Evolutionary conservation across 2,329 filamentous ascomycete genomes (phyloP), one percentile per base, ranked within the genome.

Genomic region (Sphaerulina populicola): DNA sequence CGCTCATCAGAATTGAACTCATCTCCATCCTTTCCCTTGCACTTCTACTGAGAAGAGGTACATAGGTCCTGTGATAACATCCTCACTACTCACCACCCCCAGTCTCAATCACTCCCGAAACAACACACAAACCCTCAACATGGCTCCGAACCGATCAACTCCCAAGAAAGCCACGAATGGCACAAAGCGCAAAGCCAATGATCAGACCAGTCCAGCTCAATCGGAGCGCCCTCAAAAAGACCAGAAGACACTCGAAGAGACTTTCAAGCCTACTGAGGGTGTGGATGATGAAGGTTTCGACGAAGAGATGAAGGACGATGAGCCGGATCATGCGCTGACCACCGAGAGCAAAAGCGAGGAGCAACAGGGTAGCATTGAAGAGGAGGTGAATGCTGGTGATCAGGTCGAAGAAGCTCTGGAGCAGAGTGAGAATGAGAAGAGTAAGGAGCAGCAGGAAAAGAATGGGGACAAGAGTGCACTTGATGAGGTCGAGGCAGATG

Each of bases 161-260:
- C 45, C 37, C 6, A 49, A 54, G 36, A 40, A 36, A 6, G 53
- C 44, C 18, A 12, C 51, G 21, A 52, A 44, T 41, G 53, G 53
- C 30, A 53, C 53, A 8, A 56, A 56, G 46, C 56, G 51, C 42
- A 52, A 54, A 23, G 45, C 52, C 7, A 52, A 52, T 35, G 52
- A 58, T 27, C 52, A 50, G 29, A 45, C 47, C 14, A 56, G 53
- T 12, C 51, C 21, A 64, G 61, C 4, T 72, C 73, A 59, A 66
- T 70, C 51, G 71, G 72, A 62, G 65, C 47, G 52, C 21, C 52
- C 64, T 6, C 50, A 61, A 12, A 74, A 71, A 57, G 70, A 71
- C 53, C 77, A 80, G 60, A 72, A 72, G 57, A 77, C 74, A 0
- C 69, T 79, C 31, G 77, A 80, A 53, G 74, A 79, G 55, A 73